phyloP scores from a whole-genome alignment of 2,329 filamentous ascomycete genomes.

The Ceratocystis colombiana region DNA sequence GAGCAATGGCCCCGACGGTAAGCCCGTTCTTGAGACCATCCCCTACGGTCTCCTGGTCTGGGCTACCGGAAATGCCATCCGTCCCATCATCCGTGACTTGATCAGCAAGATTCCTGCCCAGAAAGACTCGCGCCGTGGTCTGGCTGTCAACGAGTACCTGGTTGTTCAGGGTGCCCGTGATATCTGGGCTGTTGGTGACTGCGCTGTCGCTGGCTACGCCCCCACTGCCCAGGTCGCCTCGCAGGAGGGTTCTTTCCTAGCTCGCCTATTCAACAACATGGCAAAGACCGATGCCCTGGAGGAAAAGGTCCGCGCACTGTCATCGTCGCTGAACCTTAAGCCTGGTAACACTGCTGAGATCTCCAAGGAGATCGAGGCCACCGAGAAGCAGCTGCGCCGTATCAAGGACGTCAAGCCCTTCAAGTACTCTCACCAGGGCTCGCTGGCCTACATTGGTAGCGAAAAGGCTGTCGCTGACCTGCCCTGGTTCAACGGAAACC shows the following conservation, averaged over 20 bases:
- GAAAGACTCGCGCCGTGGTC: conserved; percentile 85
- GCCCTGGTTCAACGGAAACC: conserved; percentile 92
- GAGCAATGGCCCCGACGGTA: conserved; percentile 67
- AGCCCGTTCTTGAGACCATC: conserved; percentile 69
- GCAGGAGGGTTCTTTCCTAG: conserved; percentile 92
- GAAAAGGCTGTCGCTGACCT: conserved; percentile 97
- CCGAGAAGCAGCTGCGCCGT: conserved; percentile 77
- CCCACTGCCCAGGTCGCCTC: conserved; percentile 93
- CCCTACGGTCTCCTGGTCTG: conserved; percentile 95
- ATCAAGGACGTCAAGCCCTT: conserved; percentile 95
- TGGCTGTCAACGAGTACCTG: conserved; percentile 96
- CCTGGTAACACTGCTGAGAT: conserved; percentile 57
- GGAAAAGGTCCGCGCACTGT: conserved; percentile 59
- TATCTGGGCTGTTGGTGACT: conserved; percentile 97
- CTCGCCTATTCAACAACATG: conserved; percentile 97
- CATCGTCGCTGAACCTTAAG: conserved; percentile 49
- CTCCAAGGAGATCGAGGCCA: conserved; percentile 65
- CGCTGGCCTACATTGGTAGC: conserved; percentile 92
- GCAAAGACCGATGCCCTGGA: conserved; percentile 85
- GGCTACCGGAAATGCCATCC: conserved; percentile 93
- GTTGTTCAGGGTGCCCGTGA: conserved; percentile 95
- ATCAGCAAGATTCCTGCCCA: conserved; percentile 88
- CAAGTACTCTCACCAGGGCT: conserved; percentile 96
- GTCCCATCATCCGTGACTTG: conserved; percentile 79
- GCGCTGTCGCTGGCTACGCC: conserved; percentile 92